Conservation (phyloP, 2,329 filamentous ascomycete species). For the Phoma sp. region DNA sequence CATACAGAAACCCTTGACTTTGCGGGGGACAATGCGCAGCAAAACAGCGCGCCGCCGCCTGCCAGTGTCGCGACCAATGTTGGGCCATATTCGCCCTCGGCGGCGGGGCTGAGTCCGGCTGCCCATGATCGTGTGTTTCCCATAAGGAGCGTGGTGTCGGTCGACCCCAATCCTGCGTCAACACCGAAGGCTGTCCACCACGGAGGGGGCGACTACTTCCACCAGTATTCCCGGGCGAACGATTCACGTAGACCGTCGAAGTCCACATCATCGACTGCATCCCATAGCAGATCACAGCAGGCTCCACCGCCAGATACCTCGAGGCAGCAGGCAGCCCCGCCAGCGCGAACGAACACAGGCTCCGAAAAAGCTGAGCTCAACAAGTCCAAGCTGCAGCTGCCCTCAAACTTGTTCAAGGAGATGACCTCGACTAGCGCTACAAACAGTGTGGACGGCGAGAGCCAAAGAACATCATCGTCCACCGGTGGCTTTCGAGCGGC, state of each 20-base stretch:
- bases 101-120: conserved; percentile 47
- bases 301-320: background rate
- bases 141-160: conserved; percentile 78
- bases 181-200: conserved; percentile 24
- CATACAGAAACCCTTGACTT: conserved; percentile 12
- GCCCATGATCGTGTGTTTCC: conserved; percentile 72
- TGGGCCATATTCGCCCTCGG: conserved; percentile 23
- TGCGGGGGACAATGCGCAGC: background rate
- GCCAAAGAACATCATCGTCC: conserved; percentile 32
- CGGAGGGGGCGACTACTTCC: conserved; percentile 46
- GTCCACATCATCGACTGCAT: conserved; percentile 38
- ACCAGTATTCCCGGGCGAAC: conserved; percentile 31
- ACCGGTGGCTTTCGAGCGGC: conserved; percentile 25
- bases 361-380: background rate
- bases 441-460: conserved; percentile 28
- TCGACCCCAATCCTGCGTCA: conserved; percentile 61
- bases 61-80: conserved; percentile 9
- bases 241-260: conserved; percentile 36
- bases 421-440: conserved; percentile 30
- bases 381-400: conserved; percentile 24
- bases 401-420: conserved; percentile 47
- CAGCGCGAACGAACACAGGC: background rate
- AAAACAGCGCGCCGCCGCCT: conserved; percentile 8
- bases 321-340: background rate
- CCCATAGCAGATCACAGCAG: conserved; percentile 18